Conservation (phyloP, 768 basidiomycete species). For the Strobilomyces dryophilus region DNA sequence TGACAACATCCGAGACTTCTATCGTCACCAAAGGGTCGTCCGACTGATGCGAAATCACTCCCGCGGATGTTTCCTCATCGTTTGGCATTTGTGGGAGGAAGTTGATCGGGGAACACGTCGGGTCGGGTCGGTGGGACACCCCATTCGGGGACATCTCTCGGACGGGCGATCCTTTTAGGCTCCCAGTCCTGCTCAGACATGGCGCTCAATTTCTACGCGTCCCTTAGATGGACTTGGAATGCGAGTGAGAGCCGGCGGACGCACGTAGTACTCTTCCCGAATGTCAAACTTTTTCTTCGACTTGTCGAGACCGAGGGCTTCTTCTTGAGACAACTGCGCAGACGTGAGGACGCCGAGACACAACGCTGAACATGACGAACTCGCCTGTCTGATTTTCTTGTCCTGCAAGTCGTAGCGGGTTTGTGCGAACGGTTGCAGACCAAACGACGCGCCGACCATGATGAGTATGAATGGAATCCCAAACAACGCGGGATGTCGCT, state of each 20-base stretch:
- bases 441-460: constrained; percentile 85
- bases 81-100: constrained; percentile 6
- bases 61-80: not conserved
- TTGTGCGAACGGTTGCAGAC: constrained; percentile 77
- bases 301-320: constrained; percentile 69
- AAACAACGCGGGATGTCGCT: constrained; percentile 67
- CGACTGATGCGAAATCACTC: not conserved
- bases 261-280: constrained; percentile 92
- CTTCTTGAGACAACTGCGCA: constrained; percentile 64
- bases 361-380: constrained; percentile 4
- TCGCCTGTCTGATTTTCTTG: constrained; percentile 68
- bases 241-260: constrained; percentile 30
- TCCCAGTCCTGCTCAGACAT: constrained; percentile 76
- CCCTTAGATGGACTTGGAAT: not conserved
- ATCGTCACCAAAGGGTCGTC: not conserved
- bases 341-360: not conserved
- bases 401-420: constrained; percentile 88
- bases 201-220: constrained; percentile 53
- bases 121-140: constrained; percentile 65
- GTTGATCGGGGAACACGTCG: constrained; percentile 23
- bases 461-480: constrained; percentile 84
- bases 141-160: constrained; percentile 91
- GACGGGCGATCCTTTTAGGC: constrained; percentile 75
- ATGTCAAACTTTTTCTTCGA: constrained; percentile 83
- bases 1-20: not conserved